A percentile compares a stretch with the other conserved stretches of the same genome.
Evolutionary conservation across 2,329 filamentous ascomycete species (phyloP).

Genomic region (Pseudogymnoascus sp.): DNA sequence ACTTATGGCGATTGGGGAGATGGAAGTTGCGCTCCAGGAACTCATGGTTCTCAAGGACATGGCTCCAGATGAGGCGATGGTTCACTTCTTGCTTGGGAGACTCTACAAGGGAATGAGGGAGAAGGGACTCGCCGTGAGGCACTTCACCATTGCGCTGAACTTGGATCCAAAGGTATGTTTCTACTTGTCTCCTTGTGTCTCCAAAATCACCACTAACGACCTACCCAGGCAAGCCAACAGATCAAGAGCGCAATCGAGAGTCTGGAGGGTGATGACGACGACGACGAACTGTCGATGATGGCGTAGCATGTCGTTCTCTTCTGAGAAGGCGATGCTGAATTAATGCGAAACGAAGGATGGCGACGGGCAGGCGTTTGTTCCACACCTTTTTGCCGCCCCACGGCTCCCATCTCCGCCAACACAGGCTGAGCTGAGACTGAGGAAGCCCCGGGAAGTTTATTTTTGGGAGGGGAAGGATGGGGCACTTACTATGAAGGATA

Average conservation of each 20-base stretch:
- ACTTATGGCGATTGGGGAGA: slow-evolving; percentile 64
- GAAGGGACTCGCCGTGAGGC: slow-evolving; percentile 73
- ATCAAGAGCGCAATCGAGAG: slow-evolving; percentile 97
- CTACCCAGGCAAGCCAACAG: slow-evolving; percentile 67
- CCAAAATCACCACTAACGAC: slow-evolving; percentile 11
- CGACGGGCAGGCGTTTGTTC: neutral
- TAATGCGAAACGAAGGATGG: slow-evolving; percentile 1
- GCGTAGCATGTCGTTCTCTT: slow-evolving; percentile 15
- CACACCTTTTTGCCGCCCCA: neutral
- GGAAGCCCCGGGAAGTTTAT: neutral
- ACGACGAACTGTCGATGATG: slow-evolving; percentile 51
- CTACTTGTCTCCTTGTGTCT: neutral
- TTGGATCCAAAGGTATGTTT: slow-evolving; percentile 82
- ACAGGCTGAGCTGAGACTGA: neutral
- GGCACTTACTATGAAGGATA: neutral
- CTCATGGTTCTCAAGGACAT: slow-evolving; percentile 82
- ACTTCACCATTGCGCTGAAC: slow-evolving; percentile 91
- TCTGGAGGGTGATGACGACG: slow-evolving; percentile 70
- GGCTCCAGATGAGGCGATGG: slow-evolving; percentile 88
- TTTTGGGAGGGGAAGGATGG: neutral
- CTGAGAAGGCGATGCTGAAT: neutral
- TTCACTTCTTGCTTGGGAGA: slow-evolving; percentile 88
- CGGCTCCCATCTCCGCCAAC: neutral
- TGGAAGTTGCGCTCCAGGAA: slow-evolving; percentile 69
- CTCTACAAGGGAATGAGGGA: slow-evolving; percentile 66